Base-by-base conservation (phyloP, 257 asterid species). In the Pogostemon cablin region DNA sequence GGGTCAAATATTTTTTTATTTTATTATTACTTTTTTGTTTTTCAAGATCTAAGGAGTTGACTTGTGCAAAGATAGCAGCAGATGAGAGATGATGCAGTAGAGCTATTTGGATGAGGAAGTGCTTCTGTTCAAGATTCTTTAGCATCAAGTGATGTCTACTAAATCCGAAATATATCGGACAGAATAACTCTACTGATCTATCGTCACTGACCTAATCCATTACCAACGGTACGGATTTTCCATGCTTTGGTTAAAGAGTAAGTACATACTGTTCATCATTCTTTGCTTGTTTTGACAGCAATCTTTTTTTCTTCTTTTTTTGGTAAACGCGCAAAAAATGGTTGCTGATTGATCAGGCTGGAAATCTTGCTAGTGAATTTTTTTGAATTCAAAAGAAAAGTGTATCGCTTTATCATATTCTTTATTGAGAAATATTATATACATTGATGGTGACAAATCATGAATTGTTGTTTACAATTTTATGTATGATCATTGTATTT, bases 121-220 rank as follows among this genome's bases (percentile, higher is more conserved):
- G 65, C 39, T 43, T 57, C 74, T 50, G 44, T 32, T 61, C 39
- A 32, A 74, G 66, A 75, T 75, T 78, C 64, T 73, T 63, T 50
- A 58, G 73, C 68, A 44, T 43, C 67, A 63, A 66, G 49, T 7
- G 9, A 49, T 25, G 44, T 0, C 7, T 77, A 58, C 25, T 54
- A 25, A 25, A 71, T 67, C 64, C 46, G 6, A 62, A 39, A 67
- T 62, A 75, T 63, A 49, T 6, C 11, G 67, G 67, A 69, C 17
- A 49, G 61, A 71, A 70, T 70, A 58, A 57, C 8, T 39, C 6
- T 8, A 58, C 59, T 7, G 54, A 60, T 48, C 62, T 20, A 42
- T 43, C 48, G 20, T 61, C 77, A 52, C 67, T 11, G 72, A 32
- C 57, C 55, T 65, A 64, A 40, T 57, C 35, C 43, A 55, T 44